Conservation (phyloP, 805 yeast species). For the Zygosaccharomyces bailii region DNA sequence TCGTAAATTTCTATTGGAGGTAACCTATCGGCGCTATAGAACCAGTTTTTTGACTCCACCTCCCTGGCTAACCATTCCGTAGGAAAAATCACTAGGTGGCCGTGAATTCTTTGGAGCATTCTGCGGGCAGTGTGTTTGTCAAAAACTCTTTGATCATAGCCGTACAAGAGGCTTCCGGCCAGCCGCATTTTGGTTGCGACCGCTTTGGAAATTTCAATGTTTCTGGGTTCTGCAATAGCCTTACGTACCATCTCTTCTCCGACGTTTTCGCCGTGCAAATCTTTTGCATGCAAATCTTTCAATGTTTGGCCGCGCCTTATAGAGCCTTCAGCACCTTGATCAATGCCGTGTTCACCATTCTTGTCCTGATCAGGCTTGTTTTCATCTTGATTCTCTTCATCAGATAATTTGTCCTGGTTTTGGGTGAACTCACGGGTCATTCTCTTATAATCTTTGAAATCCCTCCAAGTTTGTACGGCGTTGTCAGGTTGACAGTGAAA, state of each 20-base stretch:
- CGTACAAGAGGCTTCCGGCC: slow-evolving; percentile 32
- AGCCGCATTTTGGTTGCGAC: slow-evolving; percentile 31
- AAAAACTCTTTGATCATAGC: slow-evolving; percentile 47
- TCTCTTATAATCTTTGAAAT: slow-evolving; percentile 68
- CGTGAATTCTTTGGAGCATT: slow-evolving; percentile 67
- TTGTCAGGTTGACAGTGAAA: slow-evolving; percentile 97
- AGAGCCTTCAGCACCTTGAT: slow-evolving; percentile 9
- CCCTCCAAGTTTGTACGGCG: slow-evolving; percentile 83
- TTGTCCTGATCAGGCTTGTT: slow-evolving; percentile 9
- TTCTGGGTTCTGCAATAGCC: not conserved
- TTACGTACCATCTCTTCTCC: not conserved
- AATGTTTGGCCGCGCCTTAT: slow-evolving; percentile 14
- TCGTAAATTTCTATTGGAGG: slow-evolving; percentile 96
- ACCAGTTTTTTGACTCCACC: slow-evolving; percentile 91
- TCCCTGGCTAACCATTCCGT: slow-evolving; percentile 86
- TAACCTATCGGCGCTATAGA: slow-evolving; percentile 84
- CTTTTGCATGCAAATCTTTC: slow-evolving; percentile 14
- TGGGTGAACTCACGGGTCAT: slow-evolving; percentile 53
- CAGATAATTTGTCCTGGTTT: slow-evolving; percentile 32
- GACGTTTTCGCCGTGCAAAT: slow-evolving; percentile 6
- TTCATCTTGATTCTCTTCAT: slow-evolving; percentile 19
- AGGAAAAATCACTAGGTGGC: slow-evolving; percentile 90
- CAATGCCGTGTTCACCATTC: slow-evolving; percentile 12
- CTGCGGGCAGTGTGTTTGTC: slow-evolving; percentile 76
- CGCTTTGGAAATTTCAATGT: slow-evolving; percentile 14